These are phyloP conservation scores for Erysiphe pisi DNA, from an alignment of 2,329 filamentous ascomycete genomes.

Conservation along the genomic window DNA sequence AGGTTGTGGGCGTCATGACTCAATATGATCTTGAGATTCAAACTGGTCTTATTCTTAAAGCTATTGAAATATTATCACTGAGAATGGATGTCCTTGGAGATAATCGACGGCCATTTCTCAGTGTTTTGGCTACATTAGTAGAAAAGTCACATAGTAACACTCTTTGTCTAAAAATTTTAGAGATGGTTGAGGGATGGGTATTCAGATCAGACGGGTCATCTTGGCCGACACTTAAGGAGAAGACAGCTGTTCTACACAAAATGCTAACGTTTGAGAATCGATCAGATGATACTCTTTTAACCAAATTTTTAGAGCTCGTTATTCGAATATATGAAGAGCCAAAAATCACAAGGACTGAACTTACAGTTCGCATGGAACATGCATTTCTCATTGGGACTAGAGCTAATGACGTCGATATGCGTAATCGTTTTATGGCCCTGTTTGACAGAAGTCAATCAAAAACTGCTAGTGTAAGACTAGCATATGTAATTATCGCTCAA, in stretches of 20 bases:
- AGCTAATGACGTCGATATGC: slow-evolving; percentile 90
- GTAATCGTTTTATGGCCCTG: slow-evolving; percentile 90
- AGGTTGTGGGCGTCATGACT: slow-evolving; percentile 50
- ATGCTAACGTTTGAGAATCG: slow-evolving; percentile 94
- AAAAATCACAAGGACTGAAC: slow-evolving; percentile 85
- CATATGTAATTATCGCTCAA: slow-evolving; percentile 79
- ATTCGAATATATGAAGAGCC: slow-evolving; percentile 98
- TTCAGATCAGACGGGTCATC: slow-evolving; percentile 80
- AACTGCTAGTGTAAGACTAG: slow-evolving; percentile 75
- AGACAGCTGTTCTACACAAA: slow-evolving; percentile 97
- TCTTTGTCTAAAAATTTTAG: slow-evolving; percentile 83
- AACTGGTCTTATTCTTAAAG: slow-evolving; percentile 83
- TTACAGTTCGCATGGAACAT: slow-evolving; percentile 95
- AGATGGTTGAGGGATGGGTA: slow-evolving; percentile 92
- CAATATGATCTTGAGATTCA: slow-evolving; percentile 78
- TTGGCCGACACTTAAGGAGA: slow-evolving; percentile 96
- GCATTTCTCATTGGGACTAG: slow-evolving; percentile 93
- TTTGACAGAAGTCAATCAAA: slow-evolving; percentile 94
- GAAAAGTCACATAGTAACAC: slow-evolving; percentile 83
- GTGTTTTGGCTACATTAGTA: slow-evolving; percentile 84
- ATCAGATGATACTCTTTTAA: slow-evolving; percentile 70
- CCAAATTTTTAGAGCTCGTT: slow-evolving; percentile 88
- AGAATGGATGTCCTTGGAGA: slow-evolving; percentile 90
- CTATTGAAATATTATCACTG: slow-evolving; percentile 81
- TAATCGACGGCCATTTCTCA: slow-evolving; percentile 83